phyloP scores from a whole-genome alignment of 768 basidiomycete genomes.

The Leccinellum albellum region DNA sequence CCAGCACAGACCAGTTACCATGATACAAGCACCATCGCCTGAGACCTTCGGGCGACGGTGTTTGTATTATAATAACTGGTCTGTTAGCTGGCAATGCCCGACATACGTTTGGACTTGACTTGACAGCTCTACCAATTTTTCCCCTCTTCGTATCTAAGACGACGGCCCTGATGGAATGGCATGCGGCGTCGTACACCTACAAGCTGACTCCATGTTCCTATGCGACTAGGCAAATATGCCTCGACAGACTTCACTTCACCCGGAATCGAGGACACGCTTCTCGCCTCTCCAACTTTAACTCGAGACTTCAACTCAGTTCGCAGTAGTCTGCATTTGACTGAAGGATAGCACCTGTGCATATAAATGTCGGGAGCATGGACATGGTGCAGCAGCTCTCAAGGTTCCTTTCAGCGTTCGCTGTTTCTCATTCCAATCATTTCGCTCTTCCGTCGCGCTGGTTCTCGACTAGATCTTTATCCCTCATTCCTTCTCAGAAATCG shows the following conservation, averaged over 20 bases:
- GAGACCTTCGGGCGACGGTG: not conserved
- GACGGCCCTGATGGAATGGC: not conserved
- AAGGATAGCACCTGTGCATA: not conserved
- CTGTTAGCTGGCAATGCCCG: not conserved
- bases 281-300: not conserved
- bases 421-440: not conserved
- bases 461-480: not conserved
- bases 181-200: not conserved
- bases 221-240: not conserved
- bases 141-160: not conserved
- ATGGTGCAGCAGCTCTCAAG: not conserved
- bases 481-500: conserved; percentile 2
- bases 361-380: not conserved
- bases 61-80: not conserved
- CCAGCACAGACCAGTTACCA: too few species aligned
- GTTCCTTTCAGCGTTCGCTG: not conserved
- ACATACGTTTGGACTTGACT: not conserved
- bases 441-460: conserved; percentile 8
- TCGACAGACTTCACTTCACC: not conserved
- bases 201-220: not conserved
- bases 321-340: not conserved
- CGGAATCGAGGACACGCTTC: not conserved
- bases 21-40: too few species aligned
- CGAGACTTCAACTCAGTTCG: not conserved
- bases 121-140: not conserved